Base-by-base conservation (phyloP, 1,284 basidiomycete genomes). In the Puccinia hordei region DNA sequence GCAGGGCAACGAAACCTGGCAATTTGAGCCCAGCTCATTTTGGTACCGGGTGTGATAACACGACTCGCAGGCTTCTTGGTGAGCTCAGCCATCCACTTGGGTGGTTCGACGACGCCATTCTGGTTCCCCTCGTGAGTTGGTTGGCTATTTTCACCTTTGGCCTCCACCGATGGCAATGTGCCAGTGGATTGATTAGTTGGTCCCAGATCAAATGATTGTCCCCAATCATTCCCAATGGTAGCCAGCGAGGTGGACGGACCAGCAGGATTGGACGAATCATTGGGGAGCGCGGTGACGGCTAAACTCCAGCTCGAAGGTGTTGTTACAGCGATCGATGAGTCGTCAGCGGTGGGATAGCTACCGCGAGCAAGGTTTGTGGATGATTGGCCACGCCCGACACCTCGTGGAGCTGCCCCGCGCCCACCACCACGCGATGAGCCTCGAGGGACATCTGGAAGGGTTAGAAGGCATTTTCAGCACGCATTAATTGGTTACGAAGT, bases 1-100 rank as follows among this genome's bases (percentile, higher is more conserved):
- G 27, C n/a, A 44, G 71, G n/a, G 24, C 24, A 46, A 79, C 44
- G 53, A 65, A 73, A 80, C 78, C 78, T 59, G 38, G 78, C 78
- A 15, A 80, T 57, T 69, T 80, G 78, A 24, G 78, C 78, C 78
- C 78, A 80, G 30, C 78, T 80, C 78, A 80, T 73, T 72, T 80
- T 80, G 13, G 78, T 80, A 1, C 78, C 78, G 2, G 78, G 78
- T n/a, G 68, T 33, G 63, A 80, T 80, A n/a, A 80, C 30, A 33
- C 78, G 68, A 61, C 78, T 80, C 4, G 53, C 55, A 15, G 76
- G 76, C 30, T 69, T 66, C 66, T 79, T 71, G 35, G 35, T 1
- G 17, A 55, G 76, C 35, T 79, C 76, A 46, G 73, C 41, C 27
- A 38, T 57, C 33, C 19, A 57, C 4, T 73, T 55, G 2, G 72